A percentile compares a stretch with the other conserved stretches of the same genome.
These are phyloP conservation scores for Neopestalotiopsis sp. DNA, from an alignment of 2,329 filamentous ascomycete species.

Conservation along the genomic window DNA sequence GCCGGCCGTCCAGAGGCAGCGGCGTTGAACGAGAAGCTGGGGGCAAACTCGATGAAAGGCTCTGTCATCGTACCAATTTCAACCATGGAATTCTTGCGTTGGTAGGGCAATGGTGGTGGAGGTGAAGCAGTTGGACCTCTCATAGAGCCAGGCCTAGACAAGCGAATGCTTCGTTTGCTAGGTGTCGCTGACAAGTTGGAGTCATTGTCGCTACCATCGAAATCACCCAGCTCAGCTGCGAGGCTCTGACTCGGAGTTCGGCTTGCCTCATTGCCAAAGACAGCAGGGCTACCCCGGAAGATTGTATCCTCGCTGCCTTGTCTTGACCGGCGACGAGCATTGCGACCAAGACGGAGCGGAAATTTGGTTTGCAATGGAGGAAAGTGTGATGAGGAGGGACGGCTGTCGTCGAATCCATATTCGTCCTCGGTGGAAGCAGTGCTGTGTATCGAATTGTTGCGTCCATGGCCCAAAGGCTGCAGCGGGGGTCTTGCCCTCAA, in stretches of 20 bases:
- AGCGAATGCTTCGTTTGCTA: slow-evolving; percentile 52
- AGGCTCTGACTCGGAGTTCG: slow-evolving; percentile 74
- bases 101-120: slow-evolving; percentile 51
- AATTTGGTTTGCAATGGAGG: slow-evolving; percentile 70
- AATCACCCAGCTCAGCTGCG: slow-evolving; percentile 86
- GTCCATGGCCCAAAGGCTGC: slow-evolving; percentile 24
- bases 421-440: slow-evolving; percentile 82
- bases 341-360: slow-evolving; percentile 73
- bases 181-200: slow-evolving; percentile 62
- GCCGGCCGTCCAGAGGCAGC: slow-evolving; percentile 39
- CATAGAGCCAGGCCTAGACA: slow-evolving; percentile 53
- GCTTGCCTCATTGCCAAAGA: slow-evolving; percentile 52
- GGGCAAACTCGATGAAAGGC: slow-evolving; percentile 41
- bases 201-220: slow-evolving; percentile 77
- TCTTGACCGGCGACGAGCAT: slow-evolving; percentile 64
- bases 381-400: slow-evolving; percentile 62
- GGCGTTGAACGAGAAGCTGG: slow-evolving; percentile 31
- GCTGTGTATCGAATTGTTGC: slow-evolving; percentile 74
- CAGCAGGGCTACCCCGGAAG: slow-evolving; percentile 64
- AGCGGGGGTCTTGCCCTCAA: slow-evolving; percentile 27
- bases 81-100: slow-evolving; percentile 61
- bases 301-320: slow-evolving; percentile 64
- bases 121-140: slow-evolving; percentile 49
- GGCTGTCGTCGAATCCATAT: slow-evolving; percentile 57
- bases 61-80: slow-evolving; percentile 68